phyloP scores from a whole-genome alignment of 202 grass and related monocot genomes.

The Carex arenaria region DNA sequence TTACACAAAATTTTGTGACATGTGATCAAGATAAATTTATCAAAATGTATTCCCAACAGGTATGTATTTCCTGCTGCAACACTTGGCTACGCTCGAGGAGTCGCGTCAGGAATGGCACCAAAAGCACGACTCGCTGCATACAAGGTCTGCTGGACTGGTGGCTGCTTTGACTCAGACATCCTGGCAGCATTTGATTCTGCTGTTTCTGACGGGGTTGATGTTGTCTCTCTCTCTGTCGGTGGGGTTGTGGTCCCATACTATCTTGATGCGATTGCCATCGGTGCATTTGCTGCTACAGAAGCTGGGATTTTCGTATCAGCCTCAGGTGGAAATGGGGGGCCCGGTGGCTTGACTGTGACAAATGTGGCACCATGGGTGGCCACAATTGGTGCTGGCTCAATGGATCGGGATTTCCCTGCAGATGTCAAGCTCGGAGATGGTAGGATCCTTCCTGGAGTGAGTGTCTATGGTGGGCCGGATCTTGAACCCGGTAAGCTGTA shows the following conservation, averaged over 20 bases:
- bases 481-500: slow-evolving; percentile 56
- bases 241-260: slow-evolving; percentile 88
- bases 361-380: slow-evolving; percentile 87
- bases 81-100: slow-evolving; percentile 74
- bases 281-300: slow-evolving; percentile 82
- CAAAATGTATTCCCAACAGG: background rate
- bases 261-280: slow-evolving; percentile 83
- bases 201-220: slow-evolving; percentile 68
- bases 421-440: slow-evolving; percentile 69
- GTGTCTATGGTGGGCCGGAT: slow-evolving; percentile 68
- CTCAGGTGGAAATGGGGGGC: slow-evolving; percentile 76
- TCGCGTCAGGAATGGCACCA: slow-evolving; percentile 82
- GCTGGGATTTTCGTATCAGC: slow-evolving; percentile 84
- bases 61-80: slow-evolving; percentile 94
- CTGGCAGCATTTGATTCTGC: slow-evolving; percentile 89
- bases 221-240: slow-evolving; percentile 80
- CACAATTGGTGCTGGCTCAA: slow-evolving; percentile 83
- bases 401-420: slow-evolving; percentile 91
- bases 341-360: slow-evolving; percentile 71
- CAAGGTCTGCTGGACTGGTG: slow-evolving; percentile 83
- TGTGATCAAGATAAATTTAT: background rate
- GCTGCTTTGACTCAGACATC: slow-evolving; percentile 95
- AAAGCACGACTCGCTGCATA: slow-evolving; percentile 84
- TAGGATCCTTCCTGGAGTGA: slow-evolving; percentile 53
- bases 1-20: background rate